These are phyloP conservation scores for Silene latifolia DNA, from an alignment of 148 eudicot species.

Conservation along the genomic window DNA sequence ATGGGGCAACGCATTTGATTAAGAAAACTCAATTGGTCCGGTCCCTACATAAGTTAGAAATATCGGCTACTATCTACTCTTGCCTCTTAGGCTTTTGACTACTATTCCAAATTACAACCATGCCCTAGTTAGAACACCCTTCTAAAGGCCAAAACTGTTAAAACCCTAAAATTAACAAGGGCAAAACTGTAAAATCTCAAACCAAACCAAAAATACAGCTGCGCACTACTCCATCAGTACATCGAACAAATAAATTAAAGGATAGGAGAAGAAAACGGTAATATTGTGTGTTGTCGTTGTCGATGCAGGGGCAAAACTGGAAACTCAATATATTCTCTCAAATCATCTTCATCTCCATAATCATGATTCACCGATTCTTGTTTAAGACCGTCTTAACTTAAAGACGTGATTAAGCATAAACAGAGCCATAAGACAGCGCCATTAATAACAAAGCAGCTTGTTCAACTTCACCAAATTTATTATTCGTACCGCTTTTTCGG, in stretches of 20 bases:
- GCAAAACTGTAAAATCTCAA: constrained; percentile 20
- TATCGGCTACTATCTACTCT: neutral
- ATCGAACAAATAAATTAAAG: neutral
- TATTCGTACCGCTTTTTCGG: constrained; percentile 17
- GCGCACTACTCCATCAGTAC: neutral
- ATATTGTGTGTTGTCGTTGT: constrained; percentile 10
- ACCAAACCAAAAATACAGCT: neutral
- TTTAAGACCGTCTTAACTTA: no score
- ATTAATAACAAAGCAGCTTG: constrained; percentile 65
- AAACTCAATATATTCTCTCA: constrained; percentile 10
- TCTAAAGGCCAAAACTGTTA: constrained; percentile 18
- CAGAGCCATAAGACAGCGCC: constrained; percentile 75
- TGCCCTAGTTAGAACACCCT: constrained; percentile 18
- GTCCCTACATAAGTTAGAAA: neutral
- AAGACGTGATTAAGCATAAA: no score
- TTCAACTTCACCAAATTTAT: constrained; percentile 60
- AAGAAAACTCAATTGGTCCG: neutral
- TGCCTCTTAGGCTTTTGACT: neutral
- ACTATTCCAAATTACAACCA: constrained; percentile 31
- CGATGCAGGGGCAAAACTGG: constrained; percentile 24
- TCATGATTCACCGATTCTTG: no score
- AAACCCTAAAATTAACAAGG: constrained; percentile 28
- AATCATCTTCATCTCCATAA: neutral
- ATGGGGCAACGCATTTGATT: neutral
- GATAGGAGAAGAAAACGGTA: neutral